Base-by-base conservation (phyloP, 2,329 filamentous ascomycete species). In the Aspergillus versicolor region DNA sequence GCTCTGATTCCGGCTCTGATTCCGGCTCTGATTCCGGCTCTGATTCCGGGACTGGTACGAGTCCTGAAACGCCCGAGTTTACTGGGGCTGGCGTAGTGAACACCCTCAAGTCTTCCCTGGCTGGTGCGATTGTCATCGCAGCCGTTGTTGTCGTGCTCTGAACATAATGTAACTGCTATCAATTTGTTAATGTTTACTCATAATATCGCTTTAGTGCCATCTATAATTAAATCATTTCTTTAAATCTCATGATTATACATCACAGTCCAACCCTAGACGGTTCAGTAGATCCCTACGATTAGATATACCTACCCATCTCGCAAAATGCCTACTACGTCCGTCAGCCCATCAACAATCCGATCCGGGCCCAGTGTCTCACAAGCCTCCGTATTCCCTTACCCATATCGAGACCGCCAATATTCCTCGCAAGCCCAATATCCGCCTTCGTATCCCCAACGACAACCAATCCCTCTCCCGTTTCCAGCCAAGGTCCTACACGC, bases 131-230 rank as follows among this genome's bases (percentile, higher is more conserved):
- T 41, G 58, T 61, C 24, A 51, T 57, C 37, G 56, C 60, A 34
- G 62, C 59, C 42, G 62, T 60, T 32, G 54, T 61, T 24, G 37
- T 66, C 49, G 56, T 59, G 48, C 51, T 66, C 22, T 66, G 61
- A 55, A 13, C 13, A 12, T 21, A 37, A 4, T 37, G 15, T 37
- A 37, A 7, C 34, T n/a, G 34, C 5, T 37, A 37, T 15, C 34
- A 15, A n/a, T 5, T 37, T 37, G 34, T n/a, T 37, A 15, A 37
- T 37, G 15, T 37, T 37, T n/a, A 37, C 12, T n/a, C 3, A 37
- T n/a, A n/a, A 7, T 37, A 5, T 37, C 12, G 15, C 5, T 30
- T 9, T 9, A 30, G 2, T 30, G 27, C 4, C 3, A 30, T 4
- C 27, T 30, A 11, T 30, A 9, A 30, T 30, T 30, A 30, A 30